phyloP scores from a whole-genome alignment of 148 eudicot genomes.

The Camellia japonica region DNA sequence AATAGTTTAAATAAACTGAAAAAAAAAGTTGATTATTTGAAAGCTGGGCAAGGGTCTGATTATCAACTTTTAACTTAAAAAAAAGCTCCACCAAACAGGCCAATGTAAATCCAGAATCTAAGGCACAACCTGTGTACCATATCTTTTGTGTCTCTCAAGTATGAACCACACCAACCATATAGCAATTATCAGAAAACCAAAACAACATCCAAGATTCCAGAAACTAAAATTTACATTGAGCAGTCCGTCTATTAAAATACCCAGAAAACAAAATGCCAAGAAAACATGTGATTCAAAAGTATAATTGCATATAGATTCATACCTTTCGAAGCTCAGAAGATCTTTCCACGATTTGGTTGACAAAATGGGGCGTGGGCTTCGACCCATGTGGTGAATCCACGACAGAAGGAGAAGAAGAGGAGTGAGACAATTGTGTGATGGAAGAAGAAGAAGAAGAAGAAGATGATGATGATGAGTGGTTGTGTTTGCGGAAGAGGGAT shows the following conservation, averaged over 20 bases:
- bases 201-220: too few relatives aligned
- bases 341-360: neutral
- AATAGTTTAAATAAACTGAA: too few relatives aligned
- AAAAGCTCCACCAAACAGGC: too few relatives aligned
- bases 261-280: neutral
- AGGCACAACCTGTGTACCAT: too few relatives aligned
- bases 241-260: neutral
- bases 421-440: neutral
- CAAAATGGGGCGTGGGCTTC: neutral
- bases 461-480: neutral
- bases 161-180: too few relatives aligned
- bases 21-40: too few relatives aligned
- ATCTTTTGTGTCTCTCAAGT: too few relatives aligned
- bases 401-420: constrained; percentile 1
- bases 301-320: neutral
- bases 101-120: too few relatives aligned
- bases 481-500: constrained; percentile 13
- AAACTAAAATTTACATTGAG: too few relatives aligned
- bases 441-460: neutral
- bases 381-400: constrained; percentile 13
- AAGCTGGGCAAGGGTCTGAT: too few relatives aligned
- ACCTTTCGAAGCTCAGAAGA: constrained; percentile 5
- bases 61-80: too few relatives aligned
- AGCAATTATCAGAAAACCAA: too few relatives aligned
- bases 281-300: neutral